A percentile compares a stretch with the other conserved stretches of the same genome.
Evolutionary conservation across 2,329 filamentous ascomycete genomes (phyloP).

Genomic region (Colletotrichum liriopes): DNA sequence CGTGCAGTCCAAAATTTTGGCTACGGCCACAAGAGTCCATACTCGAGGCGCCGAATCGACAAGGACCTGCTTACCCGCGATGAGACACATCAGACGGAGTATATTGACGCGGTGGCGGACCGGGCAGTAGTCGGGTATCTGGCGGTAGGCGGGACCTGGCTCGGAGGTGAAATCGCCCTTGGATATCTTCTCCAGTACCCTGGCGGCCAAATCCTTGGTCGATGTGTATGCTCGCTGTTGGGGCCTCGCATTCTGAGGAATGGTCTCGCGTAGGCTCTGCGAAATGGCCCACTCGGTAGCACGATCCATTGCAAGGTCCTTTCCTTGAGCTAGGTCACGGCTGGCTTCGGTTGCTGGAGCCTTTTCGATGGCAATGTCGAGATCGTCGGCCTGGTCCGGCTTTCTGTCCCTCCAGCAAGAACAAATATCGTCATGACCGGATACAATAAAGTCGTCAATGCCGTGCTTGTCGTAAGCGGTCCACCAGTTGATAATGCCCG

Average conservation of each 20-base stretch:
- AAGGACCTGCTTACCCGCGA: constrained; percentile 68
- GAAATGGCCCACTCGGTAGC: constrained; percentile 12
- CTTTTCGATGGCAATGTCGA: neutral
- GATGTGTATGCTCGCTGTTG: neutral
- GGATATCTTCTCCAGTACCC: constrained; percentile 47
- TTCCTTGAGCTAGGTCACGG: neutral
- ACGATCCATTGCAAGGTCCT: neutral
- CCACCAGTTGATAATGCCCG: constrained; percentile 71
- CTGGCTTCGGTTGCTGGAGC: neutral
- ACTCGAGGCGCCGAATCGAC: constrained; percentile 77
- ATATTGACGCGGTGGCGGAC: constrained; percentile 76
- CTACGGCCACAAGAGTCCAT: constrained; percentile 77
- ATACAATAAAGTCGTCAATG: constrained; percentile 51
- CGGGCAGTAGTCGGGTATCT: constrained; percentile 73
- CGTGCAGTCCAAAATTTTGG: constrained; percentile 70
- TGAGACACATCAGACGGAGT: constrained; percentile 72
- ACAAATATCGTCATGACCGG: constrained; percentile 61
- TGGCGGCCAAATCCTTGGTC: neutral
- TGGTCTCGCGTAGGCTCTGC: constrained; percentile 9
- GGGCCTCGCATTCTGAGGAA: neutral
- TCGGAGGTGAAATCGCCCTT: constrained; percentile 29
- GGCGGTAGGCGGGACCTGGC: constrained; percentile 50
- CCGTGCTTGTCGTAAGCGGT: constrained; percentile 53
- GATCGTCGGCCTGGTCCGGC: neutral
- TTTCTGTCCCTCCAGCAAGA: constrained; percentile 46